Evolutionary conservation across 2,329 filamentous ascomycete genomes (phyloP).

Genomic region (Botryotinia narcissicola): DNA sequence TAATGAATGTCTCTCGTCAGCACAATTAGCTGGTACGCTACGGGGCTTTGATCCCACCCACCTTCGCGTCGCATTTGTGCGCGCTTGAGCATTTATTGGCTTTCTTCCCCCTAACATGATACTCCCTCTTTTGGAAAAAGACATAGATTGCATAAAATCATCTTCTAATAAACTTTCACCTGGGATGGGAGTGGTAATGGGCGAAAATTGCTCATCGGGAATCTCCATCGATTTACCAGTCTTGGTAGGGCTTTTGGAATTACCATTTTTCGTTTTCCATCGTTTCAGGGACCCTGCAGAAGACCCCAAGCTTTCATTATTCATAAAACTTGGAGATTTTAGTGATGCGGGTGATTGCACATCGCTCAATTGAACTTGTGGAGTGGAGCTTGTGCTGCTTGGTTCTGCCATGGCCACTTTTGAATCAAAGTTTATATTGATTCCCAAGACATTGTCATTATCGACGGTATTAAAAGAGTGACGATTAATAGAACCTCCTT

Average conservation of each 20-base stretch:
- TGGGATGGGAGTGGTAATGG: slow-evolving; percentile 56
- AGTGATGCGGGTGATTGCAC: slow-evolving; percentile 18
- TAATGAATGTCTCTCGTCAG: slow-evolving; percentile 26
- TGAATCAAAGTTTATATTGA: slow-evolving; percentile 33
- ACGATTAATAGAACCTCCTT: slow-evolving; percentile 30
- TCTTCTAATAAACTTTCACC: slow-evolving; percentile 56
- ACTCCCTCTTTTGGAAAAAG: slow-evolving; percentile 63
- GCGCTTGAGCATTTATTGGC: slow-evolving; percentile 31
- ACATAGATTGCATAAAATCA: slow-evolving; percentile 54
- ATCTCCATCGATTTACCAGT: slow-evolving; percentile 27
- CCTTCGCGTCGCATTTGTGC: slow-evolving; percentile 31
- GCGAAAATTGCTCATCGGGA: slow-evolving; percentile 44
- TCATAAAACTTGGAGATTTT: slow-evolving; percentile 20
- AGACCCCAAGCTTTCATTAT: slow-evolving; percentile 25
- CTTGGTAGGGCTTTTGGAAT: slow-evolving; percentile 19
- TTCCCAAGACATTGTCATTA: slow-evolving; percentile 28
- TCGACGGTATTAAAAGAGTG: slow-evolving; percentile 39
- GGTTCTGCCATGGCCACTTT: slow-evolving; percentile 4
- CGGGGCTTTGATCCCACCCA: slow-evolving; percentile 21
- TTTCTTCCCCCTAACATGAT: slow-evolving; percentile 57
- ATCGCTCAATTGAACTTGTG: slow-evolving; percentile 5
- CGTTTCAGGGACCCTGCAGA: slow-evolving; percentile 17
- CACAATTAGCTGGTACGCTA: slow-evolving; percentile 15
- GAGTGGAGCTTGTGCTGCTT: background rate
- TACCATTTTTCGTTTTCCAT: slow-evolving; percentile 28